A percentile compares a stretch with the other conserved stretches of the same genome.
Conservation (phyloP, 495 filamentous ascomycete genomes). For the Hypoxylon lienhwacheense region DNA sequence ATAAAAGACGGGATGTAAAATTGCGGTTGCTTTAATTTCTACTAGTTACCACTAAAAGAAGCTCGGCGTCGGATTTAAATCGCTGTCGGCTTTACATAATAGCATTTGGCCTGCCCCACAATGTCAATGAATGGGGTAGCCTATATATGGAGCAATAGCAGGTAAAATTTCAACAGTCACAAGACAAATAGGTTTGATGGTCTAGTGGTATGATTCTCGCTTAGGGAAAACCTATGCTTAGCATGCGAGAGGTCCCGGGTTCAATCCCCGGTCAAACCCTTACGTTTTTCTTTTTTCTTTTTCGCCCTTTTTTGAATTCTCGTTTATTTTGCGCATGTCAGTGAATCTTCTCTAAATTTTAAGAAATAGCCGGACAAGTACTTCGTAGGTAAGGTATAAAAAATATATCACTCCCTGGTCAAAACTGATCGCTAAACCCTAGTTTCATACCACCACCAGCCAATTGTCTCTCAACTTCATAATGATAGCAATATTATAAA, state of each 20-base stretch:
- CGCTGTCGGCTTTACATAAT: neutral
- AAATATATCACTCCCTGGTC: no score
- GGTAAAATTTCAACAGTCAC: neutral
- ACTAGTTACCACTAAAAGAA: no score
- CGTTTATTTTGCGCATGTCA: neutral
- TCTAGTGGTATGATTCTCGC: slow-evolving; percentile 39
- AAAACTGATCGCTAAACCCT: no score
- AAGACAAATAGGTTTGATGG: slow-evolving; percentile 22
- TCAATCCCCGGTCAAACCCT: slow-evolving; percentile 36
- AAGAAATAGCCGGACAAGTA: no score
- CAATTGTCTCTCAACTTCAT: no score
- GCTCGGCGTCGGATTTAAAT: no score
- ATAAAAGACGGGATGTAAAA: no score
- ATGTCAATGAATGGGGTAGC: neutral
- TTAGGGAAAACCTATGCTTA: slow-evolving; percentile 29
- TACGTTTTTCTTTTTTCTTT: slow-evolving; percentile 8
- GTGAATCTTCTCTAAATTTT: neutral
- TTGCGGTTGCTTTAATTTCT: no score
- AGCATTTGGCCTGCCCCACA: no score
- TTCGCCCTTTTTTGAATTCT: slow-evolving; percentile 7
- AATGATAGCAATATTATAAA: no score
- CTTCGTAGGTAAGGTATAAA: no score
- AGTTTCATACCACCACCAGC: no score
- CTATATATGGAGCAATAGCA: neutral
- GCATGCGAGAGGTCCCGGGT: slow-evolving; percentile 36